These are phyloP conservation scores for Aureobasidium sp. DNA, from an alignment of 2,329 filamentous ascomycete genomes.

Conservation along the genomic window DNA sequence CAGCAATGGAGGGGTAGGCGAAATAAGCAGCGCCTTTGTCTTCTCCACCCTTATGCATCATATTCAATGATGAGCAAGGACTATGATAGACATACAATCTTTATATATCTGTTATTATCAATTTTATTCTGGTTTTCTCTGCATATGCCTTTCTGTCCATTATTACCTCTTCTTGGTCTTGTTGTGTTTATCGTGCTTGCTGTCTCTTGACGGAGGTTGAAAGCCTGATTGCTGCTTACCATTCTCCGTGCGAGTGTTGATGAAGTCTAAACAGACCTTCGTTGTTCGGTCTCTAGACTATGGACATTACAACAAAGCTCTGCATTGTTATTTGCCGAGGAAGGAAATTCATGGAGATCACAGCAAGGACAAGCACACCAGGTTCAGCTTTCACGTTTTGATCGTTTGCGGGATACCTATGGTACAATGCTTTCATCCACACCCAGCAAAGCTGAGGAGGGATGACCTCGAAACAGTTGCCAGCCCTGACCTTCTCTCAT, in stretches of 20 bases:
- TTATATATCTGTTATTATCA: neutral
- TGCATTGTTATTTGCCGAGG: no score
- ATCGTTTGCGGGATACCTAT: neutral
- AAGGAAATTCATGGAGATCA: neutral
- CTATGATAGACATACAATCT: slow-evolving; percentile 9
- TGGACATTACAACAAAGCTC: no score
- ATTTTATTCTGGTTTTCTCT: no score
- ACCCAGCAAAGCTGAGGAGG: neutral
- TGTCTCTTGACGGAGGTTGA: no score
- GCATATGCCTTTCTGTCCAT: neutral
- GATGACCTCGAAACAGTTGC: neutral
- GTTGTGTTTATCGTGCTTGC: neutral
- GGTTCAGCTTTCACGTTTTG: neutral
- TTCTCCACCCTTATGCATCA: slow-evolving; percentile 6
- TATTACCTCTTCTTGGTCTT: neutral
- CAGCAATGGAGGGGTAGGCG: neutral
- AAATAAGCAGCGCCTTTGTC: slow-evolving; percentile 10
- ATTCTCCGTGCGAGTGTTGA: no score
- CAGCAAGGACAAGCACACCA: neutral
- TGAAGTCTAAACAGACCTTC: no score
- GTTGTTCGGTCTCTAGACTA: no score
- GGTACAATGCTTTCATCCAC: neutral
- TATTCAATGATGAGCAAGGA: neutral
- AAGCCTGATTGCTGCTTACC: no score
- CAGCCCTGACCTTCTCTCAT: neutral